A percentile compares a stretch with the other conserved stretches of the same genome.
Conservation (phyloP, 169 alveolate genomes). For the Plasmodium billcollinsi region DNA sequence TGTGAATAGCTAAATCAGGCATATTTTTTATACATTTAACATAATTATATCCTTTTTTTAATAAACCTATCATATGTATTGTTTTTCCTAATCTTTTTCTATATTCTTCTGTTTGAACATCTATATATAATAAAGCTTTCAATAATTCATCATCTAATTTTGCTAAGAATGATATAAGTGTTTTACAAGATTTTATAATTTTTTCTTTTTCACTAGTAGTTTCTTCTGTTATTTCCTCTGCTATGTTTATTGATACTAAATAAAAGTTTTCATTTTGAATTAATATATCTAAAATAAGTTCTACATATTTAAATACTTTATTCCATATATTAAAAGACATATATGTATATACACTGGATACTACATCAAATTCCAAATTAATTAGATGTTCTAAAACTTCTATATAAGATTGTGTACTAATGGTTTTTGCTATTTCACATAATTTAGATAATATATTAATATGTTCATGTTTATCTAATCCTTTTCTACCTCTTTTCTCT, state of each 20-base stretch:
- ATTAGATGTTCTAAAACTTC: constrained; percentile 91
- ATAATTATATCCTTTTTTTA: constrained; percentile 80
- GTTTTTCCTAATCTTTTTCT: constrained; percentile 86
- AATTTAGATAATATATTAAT: constrained; percentile 87
- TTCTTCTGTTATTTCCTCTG: constrained; percentile 75
- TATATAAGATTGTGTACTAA: constrained; percentile 86
- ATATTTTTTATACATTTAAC: constrained; percentile 79
- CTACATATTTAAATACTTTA: constrained; percentile 84
- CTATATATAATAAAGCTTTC: constrained; percentile 89
- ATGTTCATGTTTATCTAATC: constrained; percentile 91
- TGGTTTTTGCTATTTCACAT: constrained; percentile 89
- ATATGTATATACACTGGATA: constrained; percentile 90
- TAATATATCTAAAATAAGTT: constrained; percentile 83
- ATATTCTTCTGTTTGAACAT: constrained; percentile 89
- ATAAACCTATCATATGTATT: constrained; percentile 83
- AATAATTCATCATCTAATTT: constrained; percentile 90
- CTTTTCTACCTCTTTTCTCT: constrained; percentile 92
- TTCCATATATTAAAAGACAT: constrained; percentile 89
- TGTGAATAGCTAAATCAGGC: constrained; percentile 81
- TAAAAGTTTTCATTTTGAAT: constrained; percentile 81
- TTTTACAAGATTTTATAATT: constrained; percentile 79
- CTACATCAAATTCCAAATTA: constrained; percentile 91
- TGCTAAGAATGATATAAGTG: constrained; percentile 87
- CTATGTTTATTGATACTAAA: constrained; percentile 78
- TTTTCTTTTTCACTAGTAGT: constrained; percentile 51